Evolutionary conservation across 169 alveolate genomes (phyloP).

Genomic region (Plasmodium knowlesi): DNA sequence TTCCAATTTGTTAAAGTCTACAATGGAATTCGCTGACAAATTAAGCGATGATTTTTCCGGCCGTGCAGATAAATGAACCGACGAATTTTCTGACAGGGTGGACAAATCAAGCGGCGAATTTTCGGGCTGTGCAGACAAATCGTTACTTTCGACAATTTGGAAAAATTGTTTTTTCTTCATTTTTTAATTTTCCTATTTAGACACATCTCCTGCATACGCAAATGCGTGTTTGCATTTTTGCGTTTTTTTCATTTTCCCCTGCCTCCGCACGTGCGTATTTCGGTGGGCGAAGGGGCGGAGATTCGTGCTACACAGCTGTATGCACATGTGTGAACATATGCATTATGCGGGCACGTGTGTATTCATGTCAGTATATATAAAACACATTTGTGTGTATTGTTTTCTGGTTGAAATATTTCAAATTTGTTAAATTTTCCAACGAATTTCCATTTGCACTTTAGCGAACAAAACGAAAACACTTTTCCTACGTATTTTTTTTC

Average conservation of each 20-base stretch:
- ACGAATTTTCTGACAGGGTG: background rate
- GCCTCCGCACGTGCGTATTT: background rate
- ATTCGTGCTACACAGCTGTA: background rate
- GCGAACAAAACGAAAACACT: background rate
- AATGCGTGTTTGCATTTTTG: background rate
- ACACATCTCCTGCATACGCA: background rate
- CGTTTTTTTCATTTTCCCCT: background rate
- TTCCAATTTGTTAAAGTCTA: constrained; percentile 22
- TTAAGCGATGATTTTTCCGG: background rate
- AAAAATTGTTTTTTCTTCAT: constrained; percentile 68
- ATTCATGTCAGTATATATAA: background rate
- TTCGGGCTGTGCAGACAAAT: constrained; percentile 4
- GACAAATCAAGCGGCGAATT: constrained; percentile 7
- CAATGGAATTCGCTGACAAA: constrained; percentile 9
- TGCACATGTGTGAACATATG: background rate
- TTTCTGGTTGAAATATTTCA: background rate
- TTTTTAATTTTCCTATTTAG: constrained; percentile 16
- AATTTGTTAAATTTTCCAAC: background rate
- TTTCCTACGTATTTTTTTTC: background rate
- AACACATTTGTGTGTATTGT: background rate
- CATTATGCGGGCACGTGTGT: background rate
- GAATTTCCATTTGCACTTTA: background rate
- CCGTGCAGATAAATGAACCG: background rate
- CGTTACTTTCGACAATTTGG: constrained; percentile 57
- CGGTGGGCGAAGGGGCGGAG: background rate